phyloP scores from a whole-genome alignment of 169 alveolate species.

The Plasmodium adleri region DNA sequence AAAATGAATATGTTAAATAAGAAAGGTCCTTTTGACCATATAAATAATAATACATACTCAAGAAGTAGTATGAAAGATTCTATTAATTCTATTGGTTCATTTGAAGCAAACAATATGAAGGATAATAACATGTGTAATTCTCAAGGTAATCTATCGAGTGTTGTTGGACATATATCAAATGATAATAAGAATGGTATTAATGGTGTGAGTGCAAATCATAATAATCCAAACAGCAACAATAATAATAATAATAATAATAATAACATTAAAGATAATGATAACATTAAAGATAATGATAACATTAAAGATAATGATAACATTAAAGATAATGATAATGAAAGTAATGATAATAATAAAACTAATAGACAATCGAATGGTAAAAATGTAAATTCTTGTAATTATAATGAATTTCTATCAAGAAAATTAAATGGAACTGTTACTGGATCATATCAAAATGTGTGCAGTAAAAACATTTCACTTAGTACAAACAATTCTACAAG shows the following conservation, averaged over 20 bases:
- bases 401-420: neutral
- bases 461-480: neutral
- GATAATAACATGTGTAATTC: neutral
- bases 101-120: slow-evolving; percentile 2
- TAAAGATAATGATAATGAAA: no score
- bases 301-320: no score
- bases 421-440: neutral
- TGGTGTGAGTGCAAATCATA: neutral
- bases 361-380: neutral
- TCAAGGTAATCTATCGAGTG: no score
- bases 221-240: neutral
- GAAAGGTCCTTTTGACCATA: neutral
- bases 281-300: no score
- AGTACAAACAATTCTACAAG: slow-evolving; percentile 5
- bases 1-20: slow-evolving; percentile 12
- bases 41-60: neutral
- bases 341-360: no score
- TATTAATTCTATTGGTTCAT: slow-evolving; percentile 18
- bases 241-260: neutral
- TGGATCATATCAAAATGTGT: neutral
- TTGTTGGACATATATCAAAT: neutral
- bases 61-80: neutral
- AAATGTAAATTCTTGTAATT: neutral
- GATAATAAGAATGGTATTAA: neutral
- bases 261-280: no score